Percentiles rank a stretch among this genome's conserved stretches.
These are phyloP conservation scores for Camelina laxa DNA, from an alignment of 345 rosid species.

Conservation along the genomic window DNA sequence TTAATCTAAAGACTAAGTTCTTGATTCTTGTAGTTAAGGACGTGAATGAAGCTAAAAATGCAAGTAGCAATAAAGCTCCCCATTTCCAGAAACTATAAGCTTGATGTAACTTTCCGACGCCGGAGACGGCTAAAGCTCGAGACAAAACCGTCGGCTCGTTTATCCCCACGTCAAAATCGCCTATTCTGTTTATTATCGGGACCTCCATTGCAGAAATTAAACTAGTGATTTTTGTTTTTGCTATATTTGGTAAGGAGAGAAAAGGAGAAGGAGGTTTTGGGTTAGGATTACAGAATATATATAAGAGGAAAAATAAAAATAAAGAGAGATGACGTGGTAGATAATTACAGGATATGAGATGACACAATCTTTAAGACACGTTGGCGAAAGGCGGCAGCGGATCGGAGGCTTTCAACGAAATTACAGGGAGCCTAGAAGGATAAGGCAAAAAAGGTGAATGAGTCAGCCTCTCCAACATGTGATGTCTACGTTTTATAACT, in stretches of 20 bases:
- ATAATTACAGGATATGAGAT: conserved; percentile 17
- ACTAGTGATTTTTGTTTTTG: conserved; percentile 17
- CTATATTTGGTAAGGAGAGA: background rate
- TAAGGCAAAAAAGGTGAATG: conserved; percentile 22
- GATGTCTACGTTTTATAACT: background rate
- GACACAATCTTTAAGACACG: background rate
- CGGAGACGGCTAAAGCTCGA: conserved; percentile 45
- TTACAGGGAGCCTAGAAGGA: background rate
- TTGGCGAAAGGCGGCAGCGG: conserved; percentile 15
- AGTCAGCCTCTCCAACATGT: conserved; percentile 22
- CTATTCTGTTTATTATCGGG: conserved; percentile 62
- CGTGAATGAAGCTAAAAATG: conserved; percentile 64
- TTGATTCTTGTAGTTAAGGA: conserved; percentile 52
- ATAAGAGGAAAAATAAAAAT: background rate
- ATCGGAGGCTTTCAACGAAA: conserved; percentile 20
- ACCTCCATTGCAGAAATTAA: conserved; percentile 54
- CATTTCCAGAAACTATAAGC: conserved; percentile 63
- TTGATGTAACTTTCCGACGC: conserved; percentile 42
- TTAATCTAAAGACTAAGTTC: conserved; percentile 48
- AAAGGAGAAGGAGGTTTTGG: conserved; percentile 9
- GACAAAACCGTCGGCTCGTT: conserved; percentile 48
- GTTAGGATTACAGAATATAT: background rate
- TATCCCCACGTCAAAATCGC: conserved; percentile 61
- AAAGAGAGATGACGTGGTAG: conserved; percentile 34
- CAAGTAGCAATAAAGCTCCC: conserved; percentile 64